phyloP scores from a whole-genome alignment of 139 green algal species.

The Spirogloea muscicola region DNA sequence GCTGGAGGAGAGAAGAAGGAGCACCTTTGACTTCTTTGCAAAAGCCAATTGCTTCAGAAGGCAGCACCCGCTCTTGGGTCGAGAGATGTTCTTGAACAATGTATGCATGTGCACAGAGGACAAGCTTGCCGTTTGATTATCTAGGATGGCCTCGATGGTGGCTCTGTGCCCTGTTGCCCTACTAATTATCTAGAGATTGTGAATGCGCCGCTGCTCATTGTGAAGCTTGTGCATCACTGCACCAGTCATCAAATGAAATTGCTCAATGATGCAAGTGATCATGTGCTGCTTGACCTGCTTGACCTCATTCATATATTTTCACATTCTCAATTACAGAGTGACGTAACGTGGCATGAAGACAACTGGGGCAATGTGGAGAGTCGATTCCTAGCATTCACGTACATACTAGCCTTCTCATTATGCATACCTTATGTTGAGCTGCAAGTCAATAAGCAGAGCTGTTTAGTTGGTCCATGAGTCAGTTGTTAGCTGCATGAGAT shows the following conservation, averaged over 20 bases:
- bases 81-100: conserved; percentile 65
- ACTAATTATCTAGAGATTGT: too few species aligned
- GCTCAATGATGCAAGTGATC: too few species aligned
- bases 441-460: background rate
- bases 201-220: too few species aligned
- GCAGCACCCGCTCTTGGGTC: conserved; percentile 74
- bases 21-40: conserved; percentile 23
- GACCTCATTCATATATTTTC: too few species aligned
- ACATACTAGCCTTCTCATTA: conserved; percentile 30
- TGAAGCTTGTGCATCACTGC: too few species aligned
- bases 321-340: too few species aligned
- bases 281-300: too few species aligned
- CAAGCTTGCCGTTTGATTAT: too few species aligned
- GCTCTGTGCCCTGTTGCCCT: too few species aligned
- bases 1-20: conserved; percentile 3
- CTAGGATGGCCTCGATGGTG: too few species aligned
- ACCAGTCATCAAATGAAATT: too few species aligned
- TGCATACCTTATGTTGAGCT: background rate
- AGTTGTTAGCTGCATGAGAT: background rate
- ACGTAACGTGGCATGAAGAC: conserved; percentile 96
- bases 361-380: conserved; percentile 87
- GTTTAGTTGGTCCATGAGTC: background rate
- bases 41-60: conserved; percentile 75
- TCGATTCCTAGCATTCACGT: conserved; percentile 90
- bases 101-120: too few species aligned